Conservation (phyloP, 192 early-diverging fungal species). For the Linnemannia zychae region DNA sequence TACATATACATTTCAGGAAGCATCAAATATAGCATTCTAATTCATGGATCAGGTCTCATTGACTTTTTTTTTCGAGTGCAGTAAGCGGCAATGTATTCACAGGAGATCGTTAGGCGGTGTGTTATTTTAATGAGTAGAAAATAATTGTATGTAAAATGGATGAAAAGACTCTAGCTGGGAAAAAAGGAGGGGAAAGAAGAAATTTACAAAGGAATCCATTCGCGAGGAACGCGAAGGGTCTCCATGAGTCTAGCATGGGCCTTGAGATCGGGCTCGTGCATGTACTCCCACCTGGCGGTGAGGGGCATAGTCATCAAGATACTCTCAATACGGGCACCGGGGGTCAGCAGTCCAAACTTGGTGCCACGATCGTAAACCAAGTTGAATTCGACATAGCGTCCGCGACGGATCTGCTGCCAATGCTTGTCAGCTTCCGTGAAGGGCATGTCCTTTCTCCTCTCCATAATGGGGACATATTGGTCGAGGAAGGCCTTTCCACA, state of each 20-base stretch:
- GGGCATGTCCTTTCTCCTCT: constrained; percentile 82
- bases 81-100: too few species aligned
- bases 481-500: constrained; percentile 85
- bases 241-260: constrained; percentile 79
- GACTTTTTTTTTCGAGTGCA: too few species aligned
- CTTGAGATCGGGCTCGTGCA: constrained; percentile 75
- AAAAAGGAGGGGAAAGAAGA: too few species aligned
- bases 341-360: constrained; percentile 97
- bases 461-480: constrained; percentile 92
- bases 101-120: background rate
- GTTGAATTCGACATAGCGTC: constrained; percentile 98
- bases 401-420: constrained; percentile 97
- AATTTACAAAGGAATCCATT: constrained; percentile 74
- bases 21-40: background rate
- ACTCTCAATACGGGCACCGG: constrained; percentile 95
- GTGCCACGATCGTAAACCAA: constrained; percentile 97
- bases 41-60: background rate
- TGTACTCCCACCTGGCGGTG: constrained; percentile 97
- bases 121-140: background rate
- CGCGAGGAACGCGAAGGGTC: constrained; percentile 81
- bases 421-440: constrained; percentile 82
- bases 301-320: constrained; percentile 95
- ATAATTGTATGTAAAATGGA: too few species aligned
- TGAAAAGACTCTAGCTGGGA: background rate
- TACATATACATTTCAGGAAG: background rate